A percentile compares a stretch with the other conserved stretches of the same genome.
phyloP scores from a whole-genome alignment of 768 basidiomycete species.

The Cytidiella melzeri region DNA sequence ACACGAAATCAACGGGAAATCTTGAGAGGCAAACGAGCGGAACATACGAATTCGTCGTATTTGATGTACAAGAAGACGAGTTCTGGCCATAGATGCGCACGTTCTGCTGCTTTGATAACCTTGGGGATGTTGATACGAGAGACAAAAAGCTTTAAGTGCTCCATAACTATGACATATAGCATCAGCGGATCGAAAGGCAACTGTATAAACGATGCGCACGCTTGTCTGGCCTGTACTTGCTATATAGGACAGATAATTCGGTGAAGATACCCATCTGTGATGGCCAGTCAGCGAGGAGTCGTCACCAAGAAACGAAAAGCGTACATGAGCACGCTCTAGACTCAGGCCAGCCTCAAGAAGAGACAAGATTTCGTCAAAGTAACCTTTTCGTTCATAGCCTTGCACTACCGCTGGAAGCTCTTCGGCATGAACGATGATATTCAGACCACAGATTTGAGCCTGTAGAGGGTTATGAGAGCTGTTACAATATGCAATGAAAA shows the following conservation, averaged over 20 bases:
- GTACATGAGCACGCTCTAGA: constrained; percentile 88
- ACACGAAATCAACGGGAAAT: background rate
- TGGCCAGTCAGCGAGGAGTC: constrained; percentile 15
- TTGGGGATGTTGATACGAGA: constrained; percentile 98
- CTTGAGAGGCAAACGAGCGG: background rate
- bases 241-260: constrained; percentile 84
- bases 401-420: constrained; percentile 69
- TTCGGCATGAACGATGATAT: constrained; percentile 94
- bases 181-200: background rate
- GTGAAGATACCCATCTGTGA: constrained; percentile 93
- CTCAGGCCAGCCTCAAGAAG: constrained; percentile 94
- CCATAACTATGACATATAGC: constrained; percentile 69
- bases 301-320: constrained; percentile 14
- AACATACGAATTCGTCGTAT: constrained; percentile 86
- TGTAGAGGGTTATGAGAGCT: constrained; percentile 17
- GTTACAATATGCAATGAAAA: background rate
- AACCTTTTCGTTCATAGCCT: constrained; percentile 85
- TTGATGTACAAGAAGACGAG: constrained; percentile 98
- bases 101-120: constrained; percentile 95
- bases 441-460: constrained; percentile 98
- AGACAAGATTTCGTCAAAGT: constrained; percentile 90
- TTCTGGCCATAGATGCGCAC: constrained; percentile 96
- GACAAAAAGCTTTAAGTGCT: constrained; percentile 94
- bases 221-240: constrained; percentile 93
- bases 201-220: constrained; percentile 43